phyloP scores from a whole-genome alignment of 768 basidiomycete genomes.

The Rhizopogon vinicolor region DNA sequence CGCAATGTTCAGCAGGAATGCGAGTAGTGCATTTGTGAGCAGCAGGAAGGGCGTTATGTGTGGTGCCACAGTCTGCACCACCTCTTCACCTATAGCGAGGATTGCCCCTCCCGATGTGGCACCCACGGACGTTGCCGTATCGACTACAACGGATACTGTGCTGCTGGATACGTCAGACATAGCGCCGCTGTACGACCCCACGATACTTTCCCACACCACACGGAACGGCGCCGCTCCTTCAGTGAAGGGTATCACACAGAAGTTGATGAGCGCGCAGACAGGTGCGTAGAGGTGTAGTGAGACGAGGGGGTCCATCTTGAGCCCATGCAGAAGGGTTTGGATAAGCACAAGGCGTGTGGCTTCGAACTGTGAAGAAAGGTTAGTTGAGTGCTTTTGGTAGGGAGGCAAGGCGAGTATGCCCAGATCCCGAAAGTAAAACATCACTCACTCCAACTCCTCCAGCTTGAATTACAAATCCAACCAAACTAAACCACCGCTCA shows the following conservation, averaged over 20 bases:
- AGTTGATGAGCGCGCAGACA: conserved; percentile 89
- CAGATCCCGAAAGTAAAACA: background rate
- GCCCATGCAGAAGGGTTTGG: conserved; percentile 86
- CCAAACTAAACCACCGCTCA: conserved; percentile 78
- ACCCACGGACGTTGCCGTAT: background rate
- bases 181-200: conserved; percentile 16
- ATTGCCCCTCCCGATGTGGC: background rate
- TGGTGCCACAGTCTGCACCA: background rate
- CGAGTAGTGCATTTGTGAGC: conserved; percentile 78
- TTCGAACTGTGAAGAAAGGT: conserved; percentile 60
- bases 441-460: conserved; percentile 75
- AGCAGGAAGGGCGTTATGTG: conserved; percentile 64
- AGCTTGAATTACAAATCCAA: conserved; percentile 86
- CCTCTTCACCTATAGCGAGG: background rate
- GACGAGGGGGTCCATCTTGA: conserved; percentile 97
- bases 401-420: conserved; percentile 1
- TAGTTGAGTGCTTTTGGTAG: background rate
- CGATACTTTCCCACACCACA: background rate
- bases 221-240: conserved; percentile 87
- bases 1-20: conserved; percentile 87
- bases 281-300: conserved; percentile 97
- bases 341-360: conserved; percentile 95
- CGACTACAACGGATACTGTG: background rate
- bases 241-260: conserved; percentile 82
- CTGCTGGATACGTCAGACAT: background rate